Evolutionary conservation across 345 rosid genomes (phyloP).

Genomic region (Heritiera littoralis): DNA sequence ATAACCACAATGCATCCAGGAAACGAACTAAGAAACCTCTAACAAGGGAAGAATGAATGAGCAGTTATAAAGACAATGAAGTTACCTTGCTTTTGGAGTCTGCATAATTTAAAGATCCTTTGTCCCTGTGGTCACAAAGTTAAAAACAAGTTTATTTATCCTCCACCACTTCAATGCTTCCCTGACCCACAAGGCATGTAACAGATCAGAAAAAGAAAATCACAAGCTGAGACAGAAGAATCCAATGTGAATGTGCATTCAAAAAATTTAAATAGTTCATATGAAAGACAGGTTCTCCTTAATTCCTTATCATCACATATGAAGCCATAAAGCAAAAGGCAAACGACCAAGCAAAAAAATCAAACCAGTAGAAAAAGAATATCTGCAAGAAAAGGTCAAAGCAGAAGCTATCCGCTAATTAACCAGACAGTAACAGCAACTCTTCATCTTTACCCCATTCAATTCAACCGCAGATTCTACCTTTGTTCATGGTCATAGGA

Average conservation of each 20-base stretch:
- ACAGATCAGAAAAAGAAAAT: constrained; percentile 31
- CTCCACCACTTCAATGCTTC: constrained; percentile 53
- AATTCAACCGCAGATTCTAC: constrained; percentile 24
- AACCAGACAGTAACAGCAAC: constrained; percentile 24
- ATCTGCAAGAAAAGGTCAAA: constrained; percentile 11
- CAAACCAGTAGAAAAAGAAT: constrained; percentile 25
- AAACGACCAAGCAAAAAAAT: constrained; percentile 24
- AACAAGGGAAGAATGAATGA: constrained; percentile 23
- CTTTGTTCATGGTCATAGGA: constrained; percentile 27
- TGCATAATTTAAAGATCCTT: constrained; percentile 65
- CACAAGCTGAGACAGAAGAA: constrained; percentile 30
- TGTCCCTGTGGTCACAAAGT: constrained; percentile 16
- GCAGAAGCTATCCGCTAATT: constrained; percentile 21
- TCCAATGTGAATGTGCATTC: constrained; percentile 45
- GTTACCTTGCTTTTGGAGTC: constrained; percentile 86
- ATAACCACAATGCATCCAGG: not conserved
- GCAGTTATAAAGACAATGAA: constrained; percentile 29
- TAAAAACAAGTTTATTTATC: constrained; percentile 29
- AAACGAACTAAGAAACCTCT: constrained; percentile 22
- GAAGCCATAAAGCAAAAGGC: constrained; percentile 30
- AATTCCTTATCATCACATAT: constrained; percentile 34
- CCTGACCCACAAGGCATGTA: constrained; percentile 56
- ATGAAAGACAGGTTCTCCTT: constrained; percentile 32
- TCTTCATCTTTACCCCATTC: constrained; percentile 19
- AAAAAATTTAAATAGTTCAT: constrained; percentile 38